Conservation (phyloP, 208 protist species). For the Trypanosoma brucei region DNA sequence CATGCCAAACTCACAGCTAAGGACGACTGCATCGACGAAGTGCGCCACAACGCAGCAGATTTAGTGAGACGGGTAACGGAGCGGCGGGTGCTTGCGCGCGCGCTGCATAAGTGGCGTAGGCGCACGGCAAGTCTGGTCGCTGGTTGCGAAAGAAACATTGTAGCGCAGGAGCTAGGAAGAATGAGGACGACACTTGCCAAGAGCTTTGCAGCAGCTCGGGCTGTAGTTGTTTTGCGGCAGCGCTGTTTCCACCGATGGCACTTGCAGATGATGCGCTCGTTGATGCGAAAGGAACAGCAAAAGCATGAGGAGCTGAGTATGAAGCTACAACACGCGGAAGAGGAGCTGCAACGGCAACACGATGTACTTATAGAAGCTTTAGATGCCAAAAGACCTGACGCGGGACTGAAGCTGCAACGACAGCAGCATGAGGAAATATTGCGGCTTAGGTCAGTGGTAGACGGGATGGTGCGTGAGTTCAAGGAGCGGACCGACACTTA, state of each 20-base stretch:
- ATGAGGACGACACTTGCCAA: neutral
- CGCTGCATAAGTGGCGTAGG: neutral
- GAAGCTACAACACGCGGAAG: conserved; percentile 16
- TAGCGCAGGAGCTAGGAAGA: neutral
- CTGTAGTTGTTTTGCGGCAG: neutral
- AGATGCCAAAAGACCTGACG: neutral
- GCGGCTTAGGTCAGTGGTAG: conserved; percentile 35
- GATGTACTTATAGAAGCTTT: conserved; percentile 7
- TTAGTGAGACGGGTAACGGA: neutral
- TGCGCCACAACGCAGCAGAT: neutral
- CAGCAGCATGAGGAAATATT: conserved; percentile 36
- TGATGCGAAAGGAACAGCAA: neutral
- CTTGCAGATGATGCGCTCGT: neutral
- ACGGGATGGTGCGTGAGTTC: conserved; percentile 58
- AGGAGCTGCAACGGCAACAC: conserved; percentile 24
- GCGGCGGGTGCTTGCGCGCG: conserved; percentile 5
- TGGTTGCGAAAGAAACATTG: neutral
- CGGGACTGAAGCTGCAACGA: conserved; percentile 19
- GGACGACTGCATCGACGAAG: neutral
- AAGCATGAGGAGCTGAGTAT: neutral
- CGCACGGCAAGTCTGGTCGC: neutral
- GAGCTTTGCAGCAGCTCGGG: neutral
- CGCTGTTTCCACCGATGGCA: conserved; percentile 22
- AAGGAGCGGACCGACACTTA: conserved; percentile 50
- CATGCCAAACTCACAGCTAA: neutral